Conservation (phyloP, 2,329 filamentous ascomycete genomes). For the Lachnellula cervina region DNA sequence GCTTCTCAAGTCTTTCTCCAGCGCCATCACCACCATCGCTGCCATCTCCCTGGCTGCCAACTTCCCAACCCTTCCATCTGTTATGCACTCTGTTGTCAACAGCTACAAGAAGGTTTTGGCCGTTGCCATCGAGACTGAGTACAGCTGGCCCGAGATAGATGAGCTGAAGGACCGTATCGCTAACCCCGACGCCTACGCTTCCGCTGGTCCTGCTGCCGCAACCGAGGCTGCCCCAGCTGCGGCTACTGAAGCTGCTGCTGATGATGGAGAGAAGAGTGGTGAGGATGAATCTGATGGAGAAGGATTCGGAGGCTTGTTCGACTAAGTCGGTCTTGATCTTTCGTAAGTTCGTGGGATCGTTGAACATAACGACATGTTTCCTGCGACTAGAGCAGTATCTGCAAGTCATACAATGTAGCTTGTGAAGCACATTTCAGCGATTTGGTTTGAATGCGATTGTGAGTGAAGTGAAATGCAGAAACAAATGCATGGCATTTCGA, state of each 20-base stretch:
- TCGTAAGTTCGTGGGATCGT: conserved; percentile 19
- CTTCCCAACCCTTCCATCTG: conserved; percentile 93
- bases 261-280: conserved; percentile 52
- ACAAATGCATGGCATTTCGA: not conserved
- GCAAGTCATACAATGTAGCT: conserved; percentile 25
- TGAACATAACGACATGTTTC: conserved; percentile 17
- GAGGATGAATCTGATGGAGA: conserved; percentile 59
- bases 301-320: conserved; percentile 77
- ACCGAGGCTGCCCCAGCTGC: conserved; percentile 48
- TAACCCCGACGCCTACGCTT: conserved; percentile 95
- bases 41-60: conserved; percentile 85
- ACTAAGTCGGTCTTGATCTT: conserved; percentile 39
- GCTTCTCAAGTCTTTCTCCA: conserved; percentile 77
- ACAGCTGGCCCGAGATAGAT: conserved; percentile 92
- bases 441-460: not conserved
- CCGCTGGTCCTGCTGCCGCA: conserved; percentile 68
- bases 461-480: conserved; percentile 12
- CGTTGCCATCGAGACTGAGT: conserved; percentile 84
- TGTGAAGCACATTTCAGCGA: conserved; percentile 13
- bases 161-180: conserved; percentile 99
- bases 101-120: conserved; percentile 94
- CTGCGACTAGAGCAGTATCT: conserved; percentile 17
- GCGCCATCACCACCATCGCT: conserved; percentile 81
- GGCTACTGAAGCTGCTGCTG: conserved; percentile 52
- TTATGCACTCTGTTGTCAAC: conserved; percentile 97